These are phyloP conservation scores for Aspergillus cristatus DNA, from an alignment of 495 filamentous ascomycete genomes.

Conservation along the genomic window DNA sequence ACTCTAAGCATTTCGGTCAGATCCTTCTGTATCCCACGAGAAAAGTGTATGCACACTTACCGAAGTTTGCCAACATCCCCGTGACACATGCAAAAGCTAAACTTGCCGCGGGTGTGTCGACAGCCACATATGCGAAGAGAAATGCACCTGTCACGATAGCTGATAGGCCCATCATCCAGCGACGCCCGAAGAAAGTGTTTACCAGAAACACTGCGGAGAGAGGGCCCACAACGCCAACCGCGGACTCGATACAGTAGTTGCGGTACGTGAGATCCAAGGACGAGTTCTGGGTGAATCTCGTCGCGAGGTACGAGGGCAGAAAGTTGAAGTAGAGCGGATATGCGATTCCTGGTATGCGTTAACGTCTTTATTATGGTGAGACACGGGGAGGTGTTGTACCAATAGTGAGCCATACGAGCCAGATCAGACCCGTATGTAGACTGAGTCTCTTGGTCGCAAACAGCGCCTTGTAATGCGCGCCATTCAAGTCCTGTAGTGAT, in stretches of 20 bases:
- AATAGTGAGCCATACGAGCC: slow-evolving; percentile 23
- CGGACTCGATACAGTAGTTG: slow-evolving; percentile 26
- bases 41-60: too few relatives aligned
- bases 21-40: too few relatives aligned
- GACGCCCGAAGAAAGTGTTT: slow-evolving; percentile 19
- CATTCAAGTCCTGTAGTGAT: slow-evolving; percentile 21
- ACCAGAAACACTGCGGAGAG: slow-evolving; percentile 19
- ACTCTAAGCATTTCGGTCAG: slow-evolving; percentile 13
- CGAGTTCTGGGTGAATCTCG: slow-evolving; percentile 15
- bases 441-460: slow-evolving; percentile 18
- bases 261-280: slow-evolving; percentile 21
- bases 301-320: slow-evolving; percentile 25
- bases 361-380: neutral
- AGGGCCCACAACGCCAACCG: slow-evolving; percentile 21
- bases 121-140: slow-evolving; percentile 24
- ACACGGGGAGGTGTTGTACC: slow-evolving; percentile 7
- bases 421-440: slow-evolving; percentile 17
- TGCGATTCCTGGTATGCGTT: slow-evolving; percentile 16
- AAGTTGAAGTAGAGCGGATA: slow-evolving; percentile 29
- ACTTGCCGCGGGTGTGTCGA: slow-evolving; percentile 13
- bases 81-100: slow-evolving; percentile 24
- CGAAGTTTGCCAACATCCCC: slow-evolving; percentile 22
- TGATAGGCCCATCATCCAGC: slow-evolving; percentile 28
- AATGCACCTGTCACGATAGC: slow-evolving; percentile 23
- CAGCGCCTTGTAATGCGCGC: slow-evolving; percentile 16